Evolutionary conservation across 192 early-diverging fungal species (phyloP).

Genomic region (Entophlyctis helioformis): DNA sequence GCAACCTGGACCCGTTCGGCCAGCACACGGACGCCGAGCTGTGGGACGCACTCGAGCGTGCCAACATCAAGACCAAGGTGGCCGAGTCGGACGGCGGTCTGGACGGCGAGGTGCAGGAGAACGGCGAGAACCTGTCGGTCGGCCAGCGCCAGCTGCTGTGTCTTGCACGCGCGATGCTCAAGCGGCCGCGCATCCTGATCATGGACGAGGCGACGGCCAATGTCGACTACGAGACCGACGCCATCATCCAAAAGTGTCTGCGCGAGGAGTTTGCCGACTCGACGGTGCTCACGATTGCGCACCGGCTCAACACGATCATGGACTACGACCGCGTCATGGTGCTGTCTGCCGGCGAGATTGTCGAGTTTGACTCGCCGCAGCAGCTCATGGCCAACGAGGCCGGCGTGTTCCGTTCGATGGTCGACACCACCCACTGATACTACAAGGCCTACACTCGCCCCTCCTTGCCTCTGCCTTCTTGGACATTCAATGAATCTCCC

Average conservation of each 20-base stretch:
- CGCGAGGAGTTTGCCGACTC: conserved; percentile 33
- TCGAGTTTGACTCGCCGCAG: conserved; percentile 40
- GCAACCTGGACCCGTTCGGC: conserved; percentile 67
- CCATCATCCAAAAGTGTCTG: conserved; percentile 58
- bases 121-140: conserved; percentile 74
- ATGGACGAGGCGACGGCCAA: conserved; percentile 40
- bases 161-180: conserved; percentile 33
- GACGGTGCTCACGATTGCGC: conserved; percentile 41
- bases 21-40: conserved; percentile 42
- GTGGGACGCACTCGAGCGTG: conserved; percentile 42
- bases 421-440: no score
- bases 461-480: no score
- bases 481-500: no score
- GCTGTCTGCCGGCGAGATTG: conserved; percentile 24
- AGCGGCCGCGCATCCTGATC: conserved; percentile 26
- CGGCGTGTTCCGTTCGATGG: conserved; percentile 43
- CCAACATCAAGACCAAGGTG: conserved; percentile 34
- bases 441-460: no score
- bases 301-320: conserved; percentile 38
- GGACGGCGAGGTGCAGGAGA: conserved; percentile 51
- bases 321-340: conserved; percentile 38
- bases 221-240: conserved; percentile 72
- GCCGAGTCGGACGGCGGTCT: conserved; percentile 23
- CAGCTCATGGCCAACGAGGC: conserved; percentile 25
- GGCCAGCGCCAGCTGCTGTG: conserved; percentile 56